These are phyloP conservation scores for Geosiphon pyriformis DNA, from an alignment of 192 early-diverging fungal species.

Conservation along the genomic window DNA sequence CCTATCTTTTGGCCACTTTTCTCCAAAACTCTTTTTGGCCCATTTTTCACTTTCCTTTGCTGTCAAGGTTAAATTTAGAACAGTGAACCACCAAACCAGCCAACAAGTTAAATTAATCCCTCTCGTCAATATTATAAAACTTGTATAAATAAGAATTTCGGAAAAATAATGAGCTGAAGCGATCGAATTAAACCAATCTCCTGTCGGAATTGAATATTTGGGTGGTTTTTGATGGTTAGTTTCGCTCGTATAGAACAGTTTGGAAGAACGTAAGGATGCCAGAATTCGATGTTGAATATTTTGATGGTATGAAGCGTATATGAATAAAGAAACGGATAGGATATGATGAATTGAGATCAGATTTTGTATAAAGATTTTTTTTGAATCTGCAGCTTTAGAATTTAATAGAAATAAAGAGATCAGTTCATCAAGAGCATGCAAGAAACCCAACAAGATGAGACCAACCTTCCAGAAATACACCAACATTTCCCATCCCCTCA, in stretches of 20 bases:
- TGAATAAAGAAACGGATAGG: constrained; percentile 38
- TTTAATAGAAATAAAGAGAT: background rate
- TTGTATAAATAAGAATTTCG: constrained; percentile 65
- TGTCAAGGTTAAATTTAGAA: constrained; percentile 54
- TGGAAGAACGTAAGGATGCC: constrained; percentile 45
- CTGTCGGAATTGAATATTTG: constrained; percentile 56
- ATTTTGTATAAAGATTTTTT: background rate
- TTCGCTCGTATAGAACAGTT: no score
- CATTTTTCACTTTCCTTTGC: constrained; percentile 64
- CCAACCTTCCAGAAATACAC: constrained; percentile 20
- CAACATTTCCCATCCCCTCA: constrained; percentile 37
- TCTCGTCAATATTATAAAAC: constrained; percentile 46
- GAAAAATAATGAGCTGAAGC: constrained; percentile 66
- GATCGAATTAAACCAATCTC: constrained; percentile 61
- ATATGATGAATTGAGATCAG: constrained; percentile 17
- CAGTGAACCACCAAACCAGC: constrained; percentile 52
- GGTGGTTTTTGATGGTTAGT: no score
- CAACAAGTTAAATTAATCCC: constrained; percentile 36
- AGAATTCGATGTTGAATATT: constrained; percentile 59
- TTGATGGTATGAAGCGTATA: constrained; percentile 61
- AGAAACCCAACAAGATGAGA: background rate
- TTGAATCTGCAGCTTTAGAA: background rate
- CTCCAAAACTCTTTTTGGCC: constrained; percentile 58
- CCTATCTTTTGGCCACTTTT: constrained; percentile 28
- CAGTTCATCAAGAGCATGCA: background rate